These are phyloP conservation scores for Cutaneotrichosporon cyanovorans DNA, from an alignment of 1,284 basidiomycete species.

Conservation along the genomic window DNA sequence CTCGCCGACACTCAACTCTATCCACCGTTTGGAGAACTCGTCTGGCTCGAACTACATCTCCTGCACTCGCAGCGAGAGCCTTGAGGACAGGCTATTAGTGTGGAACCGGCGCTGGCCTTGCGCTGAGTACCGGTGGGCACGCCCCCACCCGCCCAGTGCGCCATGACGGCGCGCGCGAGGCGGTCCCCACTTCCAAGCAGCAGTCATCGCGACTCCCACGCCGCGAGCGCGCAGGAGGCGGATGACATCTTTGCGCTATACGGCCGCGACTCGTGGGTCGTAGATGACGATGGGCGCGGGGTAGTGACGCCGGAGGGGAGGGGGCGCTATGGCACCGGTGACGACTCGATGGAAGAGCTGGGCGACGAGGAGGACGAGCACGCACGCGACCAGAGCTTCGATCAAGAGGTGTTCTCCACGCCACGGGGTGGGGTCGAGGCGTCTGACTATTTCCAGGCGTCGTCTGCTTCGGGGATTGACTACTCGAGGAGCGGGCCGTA, in stretches of 20 bases:
- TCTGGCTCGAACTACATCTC: too few relatives aligned
- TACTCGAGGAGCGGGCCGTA: neutral
- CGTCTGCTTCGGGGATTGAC: neutral
- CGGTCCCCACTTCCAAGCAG: neutral
- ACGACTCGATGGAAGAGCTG: neutral
- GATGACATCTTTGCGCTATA: conserved; percentile 29
- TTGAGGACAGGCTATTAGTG: too few relatives aligned
- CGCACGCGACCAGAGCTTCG: neutral
- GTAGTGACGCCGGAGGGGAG: neutral
- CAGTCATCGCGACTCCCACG: conserved; percentile 12
- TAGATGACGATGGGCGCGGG: neutral
- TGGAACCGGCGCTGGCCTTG: too few relatives aligned
- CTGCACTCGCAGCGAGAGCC: too few relatives aligned
- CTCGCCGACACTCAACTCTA: too few relatives aligned
- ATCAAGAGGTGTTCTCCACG: neutral
- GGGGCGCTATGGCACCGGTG: neutral
- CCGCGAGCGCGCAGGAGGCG: conserved; percentile 21
- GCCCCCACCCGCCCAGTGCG: too few relatives aligned
- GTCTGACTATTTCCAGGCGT: neutral
- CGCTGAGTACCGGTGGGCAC: too few relatives aligned
- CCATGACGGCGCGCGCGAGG: too few relatives aligned
- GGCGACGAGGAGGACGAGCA: neutral
- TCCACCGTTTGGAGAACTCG: too few relatives aligned
- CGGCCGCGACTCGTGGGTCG: conserved; percentile 3
- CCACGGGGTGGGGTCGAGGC: neutral